phyloP scores from a whole-genome alignment of 352 stramenopile species.

The Globisporangium parvum region DNA sequence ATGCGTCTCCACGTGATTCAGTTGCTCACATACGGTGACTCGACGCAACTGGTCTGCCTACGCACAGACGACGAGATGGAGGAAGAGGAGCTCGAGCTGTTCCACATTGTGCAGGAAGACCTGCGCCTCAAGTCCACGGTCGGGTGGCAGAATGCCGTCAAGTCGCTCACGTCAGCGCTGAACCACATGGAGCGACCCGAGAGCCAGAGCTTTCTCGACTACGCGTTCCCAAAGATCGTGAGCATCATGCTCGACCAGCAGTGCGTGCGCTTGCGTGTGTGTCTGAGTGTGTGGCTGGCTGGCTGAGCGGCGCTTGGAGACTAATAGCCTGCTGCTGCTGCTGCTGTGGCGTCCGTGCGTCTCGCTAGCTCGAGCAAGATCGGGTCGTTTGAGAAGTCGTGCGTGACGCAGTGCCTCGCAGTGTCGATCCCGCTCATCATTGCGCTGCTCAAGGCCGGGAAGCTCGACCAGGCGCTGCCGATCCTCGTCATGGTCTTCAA shows the following conservation, averaged over 20 bases:
- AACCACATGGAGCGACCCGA: slow-evolving; percentile 62
- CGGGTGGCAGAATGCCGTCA: slow-evolving; percentile 86
- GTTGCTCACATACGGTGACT: no score
- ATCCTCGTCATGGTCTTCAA: slow-evolving; percentile 82
- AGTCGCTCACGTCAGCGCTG: slow-evolving; percentile 72
- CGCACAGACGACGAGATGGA: slow-evolving; percentile 58
- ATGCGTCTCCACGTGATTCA: no score
- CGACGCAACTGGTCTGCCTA: no score
- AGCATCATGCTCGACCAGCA: slow-evolving; percentile 90
- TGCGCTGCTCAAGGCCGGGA: slow-evolving; percentile 64
- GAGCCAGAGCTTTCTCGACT: slow-evolving; percentile 73
- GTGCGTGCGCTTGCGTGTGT: slow-evolving; percentile 34
- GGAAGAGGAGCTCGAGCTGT: slow-evolving; percentile 80
- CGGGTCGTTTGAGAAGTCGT: slow-evolving; percentile 79
- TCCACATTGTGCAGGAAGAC: slow-evolving; percentile 80
- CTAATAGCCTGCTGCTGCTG: not conserved
- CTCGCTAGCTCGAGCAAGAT: slow-evolving; percentile 77
- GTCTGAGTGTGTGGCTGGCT: not conserved
- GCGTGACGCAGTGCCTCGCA: slow-evolving; percentile 72
- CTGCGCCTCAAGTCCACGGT: slow-evolving; percentile 86
- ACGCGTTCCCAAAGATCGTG: slow-evolving; percentile 73
- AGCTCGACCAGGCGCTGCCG: slow-evolving; percentile 53
- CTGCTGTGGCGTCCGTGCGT: no score
- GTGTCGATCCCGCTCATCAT: slow-evolving; percentile 64
- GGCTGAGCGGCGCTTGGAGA: no score